Evolutionary conservation across 306 rosid species (phyloP), one percentile per base, ranked within the genome.

Genomic region (Alnus rubra): DNA sequence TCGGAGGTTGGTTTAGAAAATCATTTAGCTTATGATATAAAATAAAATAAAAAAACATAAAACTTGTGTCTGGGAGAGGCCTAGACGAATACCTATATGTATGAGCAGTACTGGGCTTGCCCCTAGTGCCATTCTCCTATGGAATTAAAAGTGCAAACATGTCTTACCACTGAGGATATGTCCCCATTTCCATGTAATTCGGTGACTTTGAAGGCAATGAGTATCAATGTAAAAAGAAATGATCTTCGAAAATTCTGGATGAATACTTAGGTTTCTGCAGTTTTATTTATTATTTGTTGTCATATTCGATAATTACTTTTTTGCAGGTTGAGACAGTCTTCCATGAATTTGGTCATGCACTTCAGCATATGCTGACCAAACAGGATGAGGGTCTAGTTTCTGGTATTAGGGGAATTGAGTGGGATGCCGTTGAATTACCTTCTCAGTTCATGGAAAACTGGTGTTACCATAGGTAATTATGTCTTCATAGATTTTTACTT

Each of bases 301-400:
- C 42, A 74, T 55, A 73, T 31, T 75, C 33, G 3, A 45, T 60
- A 55, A 68, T 55, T 15, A 45, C 37, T 75, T 58, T 74, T 53
- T 71, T 84, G 79, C 86, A 93, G 99, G 98, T 95, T 63, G 97
- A 93, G 89, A 95, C 99, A 6, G 99, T 93, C 80, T 95, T 95
- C 93, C 99, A 95, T 91, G 99, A 95, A 88, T 95, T 95, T 79
- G 99, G 99, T 80, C 99, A 95, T 82, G 98, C 98, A 51, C 98
- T 95, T 84, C 99, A 95, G 86, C 99, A 92, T 81, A 92, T 95
- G 98, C 90, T 95, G 87, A 95, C 99, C 13, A 91, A 82, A 88
- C 89, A 95, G 85, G 98, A 93, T 60, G 99, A 95, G 83, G 98
- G 99, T 90, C 81, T 95, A 72, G 98, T 95, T 80, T 84, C 99